phyloP scores from a whole-genome alignment of 1,284 basidiomycete species.

The Microbotryum violaceum region DNA sequence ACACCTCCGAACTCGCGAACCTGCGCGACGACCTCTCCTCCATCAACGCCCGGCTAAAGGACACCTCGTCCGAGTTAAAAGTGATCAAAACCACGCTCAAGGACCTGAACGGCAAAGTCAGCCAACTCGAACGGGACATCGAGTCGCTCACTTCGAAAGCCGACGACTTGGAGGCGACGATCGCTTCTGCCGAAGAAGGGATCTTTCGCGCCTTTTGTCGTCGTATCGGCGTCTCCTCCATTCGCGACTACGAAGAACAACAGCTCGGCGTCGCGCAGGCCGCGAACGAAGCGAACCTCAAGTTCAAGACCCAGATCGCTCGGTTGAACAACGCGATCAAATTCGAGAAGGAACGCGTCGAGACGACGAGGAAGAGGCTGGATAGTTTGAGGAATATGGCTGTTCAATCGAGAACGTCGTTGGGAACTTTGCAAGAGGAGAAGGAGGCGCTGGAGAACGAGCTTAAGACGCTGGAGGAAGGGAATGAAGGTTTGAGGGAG shows the following conservation, averaged over 20 bases:
- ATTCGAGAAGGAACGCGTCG: constrained; percentile 69
- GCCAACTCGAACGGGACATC: constrained; percentile 51
- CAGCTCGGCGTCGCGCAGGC: constrained; percentile 81
- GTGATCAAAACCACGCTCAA: constrained; percentile 58
- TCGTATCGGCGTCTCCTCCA: constrained; percentile 70
- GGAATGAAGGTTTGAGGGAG: constrained; percentile 51
- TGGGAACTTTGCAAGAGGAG: constrained; percentile 19
- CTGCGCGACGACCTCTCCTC: constrained; percentile 73
- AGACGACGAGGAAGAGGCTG: constrained; percentile 57
- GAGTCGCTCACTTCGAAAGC: constrained; percentile 53
- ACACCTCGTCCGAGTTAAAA: constrained; percentile 69
- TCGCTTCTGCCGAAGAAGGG: constrained; percentile 71
- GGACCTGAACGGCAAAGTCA: constrained; percentile 57
- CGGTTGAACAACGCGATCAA: constrained; percentile 73
- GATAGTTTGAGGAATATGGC: constrained; percentile 42
- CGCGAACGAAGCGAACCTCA: constrained; percentile 73
- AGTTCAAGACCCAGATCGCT: constrained; percentile 80
- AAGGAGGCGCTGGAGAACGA: constrained; percentile 6
- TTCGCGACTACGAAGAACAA: constrained; percentile 89
- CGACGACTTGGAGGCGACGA: constrained; percentile 51
- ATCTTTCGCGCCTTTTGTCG: constrained; percentile 75
- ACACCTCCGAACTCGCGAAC: constrained; percentile 66
- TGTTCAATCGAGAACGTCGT: neutral
- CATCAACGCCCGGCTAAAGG: constrained; percentile 55
- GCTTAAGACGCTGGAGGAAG: constrained; percentile 19